Evolutionary conservation across 805 yeast species (phyloP), one percentile per base, ranked within the genome.

Genomic region (Candida vaughaniae): DNA sequence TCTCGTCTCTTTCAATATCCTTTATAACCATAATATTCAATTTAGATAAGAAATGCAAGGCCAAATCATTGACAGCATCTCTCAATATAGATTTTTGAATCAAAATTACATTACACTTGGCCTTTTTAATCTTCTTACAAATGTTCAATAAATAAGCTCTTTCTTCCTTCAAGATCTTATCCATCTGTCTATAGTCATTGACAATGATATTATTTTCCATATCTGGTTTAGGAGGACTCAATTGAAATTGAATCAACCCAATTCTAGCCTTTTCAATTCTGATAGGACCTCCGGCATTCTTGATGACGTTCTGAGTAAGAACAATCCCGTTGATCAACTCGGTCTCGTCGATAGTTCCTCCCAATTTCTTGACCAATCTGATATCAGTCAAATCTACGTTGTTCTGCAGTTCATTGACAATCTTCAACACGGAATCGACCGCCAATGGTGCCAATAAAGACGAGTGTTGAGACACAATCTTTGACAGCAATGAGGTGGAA

Each of bases 151-250:
- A 69, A 60, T 93, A 93, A 19, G 96, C 93, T 60, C 99, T 82
- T 73, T 93, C 99, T 67, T 93, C 99, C 59, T 95, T 93, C 58
- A 93, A 73, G 51, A 93, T 93, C 69, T 91, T 93, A 66, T 93
- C 99, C 99, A 93, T 93, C 66, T 93, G 99, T 65, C 99, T 80
- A 71, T 93, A 93, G 64, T 93, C 99, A 58, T 86, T 93, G 38
- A 93, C 98, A 40, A 93, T 95, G 33, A 93, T 91, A 58, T 90
- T 91, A 64, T 93, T 93, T 69, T 93, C 99, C 84, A 95, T 84
- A 58, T 89, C 97, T 15, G 97, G 97, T 60, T 89, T 89, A 48
- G 97, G 97, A 16, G 97, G 96, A 15, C 96, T 87, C 45, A 89
- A 76, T 72, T 86, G 99, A 71, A 86, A 93, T 71, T 89, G 99